Percentiles rank a stretch among this genome's conserved stretches.
phyloP scores from a whole-genome alignment of 441 rosid genomes.

The Kokia cookei region DNA sequence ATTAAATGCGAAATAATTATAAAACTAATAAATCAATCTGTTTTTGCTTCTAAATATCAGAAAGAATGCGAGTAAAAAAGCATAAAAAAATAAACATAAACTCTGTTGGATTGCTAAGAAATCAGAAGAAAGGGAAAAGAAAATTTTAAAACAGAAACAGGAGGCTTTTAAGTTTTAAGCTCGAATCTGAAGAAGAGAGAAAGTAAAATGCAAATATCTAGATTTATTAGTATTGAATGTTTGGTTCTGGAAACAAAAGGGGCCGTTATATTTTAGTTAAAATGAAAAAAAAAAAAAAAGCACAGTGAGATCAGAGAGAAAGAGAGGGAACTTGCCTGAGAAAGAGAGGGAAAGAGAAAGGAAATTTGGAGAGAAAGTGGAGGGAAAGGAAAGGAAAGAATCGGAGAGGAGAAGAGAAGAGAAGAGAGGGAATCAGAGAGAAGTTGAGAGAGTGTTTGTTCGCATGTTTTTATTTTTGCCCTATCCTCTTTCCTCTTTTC shows the following conservation, averaged over 20 bases:
- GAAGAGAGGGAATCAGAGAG: neutral
- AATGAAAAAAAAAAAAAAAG: neutral
- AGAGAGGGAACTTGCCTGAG: conserved; percentile 36
- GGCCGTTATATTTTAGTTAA: neutral
- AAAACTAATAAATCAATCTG: neutral
- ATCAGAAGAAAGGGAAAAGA: neutral
- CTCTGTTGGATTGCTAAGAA: conserved; percentile 8
- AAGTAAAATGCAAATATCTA: neutral
- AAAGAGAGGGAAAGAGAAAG: conserved; percentile 6
- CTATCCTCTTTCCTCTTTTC: neutral
- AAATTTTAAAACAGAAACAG: neutral
- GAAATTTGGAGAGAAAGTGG: conserved; percentile 4
- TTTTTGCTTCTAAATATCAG: neutral
- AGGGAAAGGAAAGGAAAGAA: neutral
- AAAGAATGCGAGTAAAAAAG: neutral
- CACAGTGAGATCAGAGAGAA: conserved; percentile 11
- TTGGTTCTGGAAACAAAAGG: conserved; percentile 1
- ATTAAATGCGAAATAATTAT: neutral
- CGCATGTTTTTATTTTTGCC: neutral
- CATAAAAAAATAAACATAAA: neutral
- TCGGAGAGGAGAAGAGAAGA: conserved; percentile 15
- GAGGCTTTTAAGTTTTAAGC: neutral
- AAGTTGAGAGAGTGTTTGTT: neutral
- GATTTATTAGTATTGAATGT: neutral
- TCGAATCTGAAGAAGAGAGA: conserved; percentile 2